Evolutionary conservation across 1,284 basidiomycete genomes (phyloP), one percentile per base, ranked within the genome.

Genomic region (Boletus hoseneyae): DNA sequence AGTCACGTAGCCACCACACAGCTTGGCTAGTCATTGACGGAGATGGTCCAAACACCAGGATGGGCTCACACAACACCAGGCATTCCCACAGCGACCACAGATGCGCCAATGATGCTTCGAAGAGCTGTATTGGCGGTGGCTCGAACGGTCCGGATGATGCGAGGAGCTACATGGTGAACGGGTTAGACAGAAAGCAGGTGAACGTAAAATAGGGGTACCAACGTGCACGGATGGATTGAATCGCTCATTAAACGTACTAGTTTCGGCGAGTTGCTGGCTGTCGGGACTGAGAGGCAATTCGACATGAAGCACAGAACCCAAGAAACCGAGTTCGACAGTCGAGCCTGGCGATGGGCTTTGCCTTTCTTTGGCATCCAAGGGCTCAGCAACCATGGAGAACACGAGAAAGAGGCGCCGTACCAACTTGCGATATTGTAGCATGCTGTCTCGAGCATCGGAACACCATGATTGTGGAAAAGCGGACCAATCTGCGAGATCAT

Each of bases 71-170:
- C 8, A 97, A 74, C 0, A 95, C 76, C 1, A 96, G 72, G 51
- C 93, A 93, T 68, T 97, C 93, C 93, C 94, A 97, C 47, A 97
- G 78, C 2, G 92, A 88, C 90, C 93, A 94, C n/a, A 96, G 65
- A 46, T 93, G 82, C 0, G 85, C 72, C 15, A 96, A 65, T 45
- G 85, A 85, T 1, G 85, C 79, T 60, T 87, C 84, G 55, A 96
- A 88, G 0, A 91, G 76, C 18, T 78, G 70, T 15, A 97, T 64
- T 1, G 89, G 85, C 0, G 89, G 79, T 1, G 87, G 82, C 4
- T 75, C 66, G 6, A 87, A 80, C 0, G 85, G 77, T 1, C 89
- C 79, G 4, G 88, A 74, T 0, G 89, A 87, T 0, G 91, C 92
- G 4, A 96, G 74, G 35, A 95, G 80, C 87, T 93, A 62, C 30